Base-by-base conservation (phyloP, 768 basidiomycete genomes). In the Lyophyllum shimeji region DNA sequence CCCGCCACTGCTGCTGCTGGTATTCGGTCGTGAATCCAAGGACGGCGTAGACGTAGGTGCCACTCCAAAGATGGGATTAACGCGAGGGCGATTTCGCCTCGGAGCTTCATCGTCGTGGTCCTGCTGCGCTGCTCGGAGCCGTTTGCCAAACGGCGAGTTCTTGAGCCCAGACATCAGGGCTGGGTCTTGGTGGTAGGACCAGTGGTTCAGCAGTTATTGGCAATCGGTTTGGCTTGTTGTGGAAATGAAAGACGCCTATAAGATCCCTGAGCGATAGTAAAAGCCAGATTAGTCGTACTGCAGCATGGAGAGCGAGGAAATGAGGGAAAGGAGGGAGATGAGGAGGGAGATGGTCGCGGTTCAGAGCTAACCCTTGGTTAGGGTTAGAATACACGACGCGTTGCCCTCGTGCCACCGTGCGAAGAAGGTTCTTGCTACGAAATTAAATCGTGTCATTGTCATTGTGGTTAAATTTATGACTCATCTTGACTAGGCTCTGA, bases 91-190 rank as follows among this genome's bases (percentile, higher is more conserved):
- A 61, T 71, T 81, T 61, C 82, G 73, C 52, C 81, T 69, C 0
- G 81, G 82, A 2, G 76, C 69, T 40, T 78, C 78, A 50, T 85
- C 82, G 56, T 87, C 86, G 40, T 64, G 67, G 31, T 88, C 85
- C 63, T 81, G 77, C 58, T 87, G 84, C 3, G 85, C 80, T 13
- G 86, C 86, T 42, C 89, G 84, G n/a, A 92, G 78, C 12, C 90
- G 84, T 66, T 91, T 92, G 42, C 88, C 89, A 71, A 90, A 92
- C 1, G 87, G 87, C 65, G 90, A 90, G 72, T 91, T 90, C 77
- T 88, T 89, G 72, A 91, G 80, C 53, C 83, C 82, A 55, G 88
- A 85, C 88, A 90, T 90, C 15, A 29, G 27, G 20, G 31, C 6
- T 29, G 17, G 27, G 46, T 17, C n/a, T 46, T 27, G 15, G 46